Conservation (phyloP, 108 stramenopile species). For the Aureococcus anophagefferens region DNA sequence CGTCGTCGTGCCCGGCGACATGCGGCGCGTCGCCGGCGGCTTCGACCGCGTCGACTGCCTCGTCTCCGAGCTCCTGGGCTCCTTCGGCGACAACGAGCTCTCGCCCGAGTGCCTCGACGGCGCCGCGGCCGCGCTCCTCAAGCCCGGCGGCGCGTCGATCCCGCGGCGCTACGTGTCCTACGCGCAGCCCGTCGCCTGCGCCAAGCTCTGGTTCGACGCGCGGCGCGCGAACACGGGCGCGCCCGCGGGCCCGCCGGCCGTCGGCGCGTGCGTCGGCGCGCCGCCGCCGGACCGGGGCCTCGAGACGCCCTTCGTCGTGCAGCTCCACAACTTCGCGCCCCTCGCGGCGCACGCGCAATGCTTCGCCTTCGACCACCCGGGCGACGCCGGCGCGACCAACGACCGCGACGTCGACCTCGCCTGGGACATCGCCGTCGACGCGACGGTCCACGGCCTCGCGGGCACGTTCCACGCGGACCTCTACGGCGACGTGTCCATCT, state of each 20-base stretch:
- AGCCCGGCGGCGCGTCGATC: constrained; percentile 33
- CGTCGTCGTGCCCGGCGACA: constrained; percentile 84
- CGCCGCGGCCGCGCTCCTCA: constrained; percentile 63
- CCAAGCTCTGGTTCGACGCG: constrained; percentile 72
- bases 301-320: constrained; percentile 95
- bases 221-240: constrained; percentile 44
- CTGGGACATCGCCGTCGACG: constrained; percentile 5
- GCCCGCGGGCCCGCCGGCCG: constrained; percentile 32
- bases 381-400: constrained; percentile 24
- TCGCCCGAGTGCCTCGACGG: constrained; percentile 96
- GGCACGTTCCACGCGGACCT: constrained; percentile 85
- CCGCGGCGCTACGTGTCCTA: constrained; percentile 67
- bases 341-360: constrained; percentile 63
- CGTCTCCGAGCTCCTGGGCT: constrained; percentile 90
- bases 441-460: constrained; percentile 72
- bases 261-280: neutral
- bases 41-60: constrained; percentile 66
- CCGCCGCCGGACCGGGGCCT: constrained; percentile 36
- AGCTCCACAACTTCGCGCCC: constrained; percentile 78
- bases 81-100: constrained; percentile 95
- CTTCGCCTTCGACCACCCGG: constrained; percentile 79
- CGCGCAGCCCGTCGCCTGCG: constrained; percentile 78
- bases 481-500: constrained; percentile 61
- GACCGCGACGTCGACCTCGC: constrained; percentile 27
- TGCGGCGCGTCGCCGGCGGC: constrained; percentile 57